A percentile compares a stretch with the other conserved stretches of the same genome.
These are phyloP conservation scores for Phytophthora macrochlamydospora DNA, from an alignment of 352 stramenopile genomes.

Conservation along the genomic window DNA sequence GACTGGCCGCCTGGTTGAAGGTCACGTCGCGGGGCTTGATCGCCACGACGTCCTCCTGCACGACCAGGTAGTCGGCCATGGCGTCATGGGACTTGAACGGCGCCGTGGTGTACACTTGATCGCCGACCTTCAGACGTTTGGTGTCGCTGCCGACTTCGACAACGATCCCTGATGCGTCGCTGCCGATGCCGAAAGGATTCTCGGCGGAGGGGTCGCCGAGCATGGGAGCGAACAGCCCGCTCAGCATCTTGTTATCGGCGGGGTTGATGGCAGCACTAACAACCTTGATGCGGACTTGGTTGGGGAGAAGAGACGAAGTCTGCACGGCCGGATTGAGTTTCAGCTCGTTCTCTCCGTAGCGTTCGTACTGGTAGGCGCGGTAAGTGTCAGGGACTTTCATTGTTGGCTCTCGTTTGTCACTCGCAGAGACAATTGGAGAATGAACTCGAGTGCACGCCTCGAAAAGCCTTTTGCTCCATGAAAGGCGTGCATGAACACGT, in stretches of 20 bases:
- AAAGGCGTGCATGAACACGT: too few species aligned
- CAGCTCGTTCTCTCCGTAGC: slow-evolving; percentile 4
- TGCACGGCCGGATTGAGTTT: neutral
- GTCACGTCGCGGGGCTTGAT: slow-evolving; percentile 37
- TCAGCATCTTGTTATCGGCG: neutral
- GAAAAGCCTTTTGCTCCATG: too few species aligned
- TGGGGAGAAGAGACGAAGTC: neutral
- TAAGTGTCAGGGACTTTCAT: slow-evolving; percentile 2
- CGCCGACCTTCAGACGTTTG: slow-evolving; percentile 7
- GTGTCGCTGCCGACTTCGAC: slow-evolving; percentile 8
- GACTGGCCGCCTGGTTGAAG: slow-evolving; percentile 34
- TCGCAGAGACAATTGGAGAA: neutral
- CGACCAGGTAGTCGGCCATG: slow-evolving; percentile 32
- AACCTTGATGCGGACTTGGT: slow-evolving; percentile 15
- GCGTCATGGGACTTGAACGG: slow-evolving; percentile 6
- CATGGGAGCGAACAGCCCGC: neutral
- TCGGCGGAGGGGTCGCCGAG: slow-evolving; percentile 5
- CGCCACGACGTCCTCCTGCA: slow-evolving; percentile 30
- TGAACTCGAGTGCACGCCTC: too few species aligned
- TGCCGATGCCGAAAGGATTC: slow-evolving; percentile 10
- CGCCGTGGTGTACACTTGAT: slow-evolving; percentile 11
- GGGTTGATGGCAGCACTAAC: slow-evolving; percentile 21
- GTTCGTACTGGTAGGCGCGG: slow-evolving; percentile 11
- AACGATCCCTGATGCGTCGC: slow-evolving; percentile 17
- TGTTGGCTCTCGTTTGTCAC: neutral